Base-by-base conservation (phyloP, 2,329 filamentous ascomycete species). In the Aureobasidium sp. region DNA sequence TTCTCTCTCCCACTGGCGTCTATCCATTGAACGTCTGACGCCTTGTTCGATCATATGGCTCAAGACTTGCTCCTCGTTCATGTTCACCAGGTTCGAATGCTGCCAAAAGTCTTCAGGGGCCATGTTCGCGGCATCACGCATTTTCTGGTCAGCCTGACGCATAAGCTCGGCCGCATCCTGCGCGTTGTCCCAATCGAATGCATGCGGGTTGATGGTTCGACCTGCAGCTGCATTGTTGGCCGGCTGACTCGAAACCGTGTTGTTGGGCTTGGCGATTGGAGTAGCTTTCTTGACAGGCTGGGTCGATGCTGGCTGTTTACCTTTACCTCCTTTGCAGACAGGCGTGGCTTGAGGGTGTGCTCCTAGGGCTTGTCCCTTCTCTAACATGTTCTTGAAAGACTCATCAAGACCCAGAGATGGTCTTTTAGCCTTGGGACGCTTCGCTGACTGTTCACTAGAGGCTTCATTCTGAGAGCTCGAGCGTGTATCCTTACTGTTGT, bases 1-100 rank as follows among this genome's bases (percentile, higher is more conserved):
- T 3, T 32, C 52, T 26, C 39, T 20, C 20, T 27, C 39, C 15
- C 39, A 15, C 32, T 26, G 17, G 6, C 8, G 9, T 36, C n/a
- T 37, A 10, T 32, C 17, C 8, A 43, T 32, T 6, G 36, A 29
- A 20, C 37, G 36, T 43, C 43, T 29, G 26, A 51, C 37, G n/a
- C 46, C 46, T 51, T 60, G 44, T 8, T 41, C 57, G 32, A 60
- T 60, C 57, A 60, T 60, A 32, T 60, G 57, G 27, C 20, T 43
- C 36, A 60, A 34, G 24, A 60, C 36, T 34, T 60, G 57, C n/a
- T 60, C 57, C 34, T 60, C 57, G 26, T 60, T 60, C 57, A 60
- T 51, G 20, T 39, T 50, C 1, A 39, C 12, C 10, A 60, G 26
- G 4, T 50, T 60, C 24, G 20, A 27, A 12, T 13, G 34, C 1